A percentile compares a stretch with the other conserved stretches of the same genome.
Conservation (phyloP, 2,329 filamentous ascomycete genomes). For the Trematosphaeria pertusa region DNA sequence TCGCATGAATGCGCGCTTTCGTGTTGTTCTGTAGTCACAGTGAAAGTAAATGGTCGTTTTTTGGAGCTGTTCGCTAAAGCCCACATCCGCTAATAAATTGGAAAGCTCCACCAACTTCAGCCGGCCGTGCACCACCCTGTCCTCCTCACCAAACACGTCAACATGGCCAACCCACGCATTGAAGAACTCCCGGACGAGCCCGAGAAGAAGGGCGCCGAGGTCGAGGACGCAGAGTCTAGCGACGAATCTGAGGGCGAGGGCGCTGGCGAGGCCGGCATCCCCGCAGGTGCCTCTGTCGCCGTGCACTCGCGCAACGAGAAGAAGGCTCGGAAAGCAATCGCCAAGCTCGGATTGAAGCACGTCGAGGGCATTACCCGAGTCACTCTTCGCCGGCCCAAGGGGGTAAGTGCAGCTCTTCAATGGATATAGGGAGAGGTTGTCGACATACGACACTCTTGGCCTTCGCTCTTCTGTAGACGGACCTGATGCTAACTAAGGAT, state of each 20-base stretch:
- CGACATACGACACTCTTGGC: constrained; percentile 4
- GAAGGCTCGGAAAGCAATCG: constrained; percentile 99
- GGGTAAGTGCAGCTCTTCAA: constrained; percentile 71
- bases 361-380: constrained; percentile 98
- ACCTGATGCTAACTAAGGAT: neutral
- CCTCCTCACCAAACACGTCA: constrained; percentile 53
- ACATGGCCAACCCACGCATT: constrained; percentile 96
- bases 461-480: no score
- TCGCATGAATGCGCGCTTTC: constrained; percentile 23
- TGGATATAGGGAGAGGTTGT: constrained; percentile 21
- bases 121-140: neutral
- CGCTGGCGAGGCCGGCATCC: constrained; percentile 70
- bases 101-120: constrained; percentile 14
- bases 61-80: neutral
- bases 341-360: constrained; percentile 96
- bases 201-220: constrained; percentile 77
- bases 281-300: constrained; percentile 85
- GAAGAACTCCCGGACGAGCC: constrained; percentile 94
- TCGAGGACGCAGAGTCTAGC: constrained; percentile 75
- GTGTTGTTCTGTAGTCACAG: no score
- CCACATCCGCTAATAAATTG: constrained; percentile 1
- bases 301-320: constrained; percentile 99
- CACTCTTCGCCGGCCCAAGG: constrained; percentile 97
- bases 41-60: neutral
- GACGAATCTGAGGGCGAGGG: constrained; percentile 80